Evolutionary conservation across 1,284 basidiomycete species (phyloP), one percentile per base, ranked within the genome.

Genomic region (Ceratobasidium sp.): DNA sequence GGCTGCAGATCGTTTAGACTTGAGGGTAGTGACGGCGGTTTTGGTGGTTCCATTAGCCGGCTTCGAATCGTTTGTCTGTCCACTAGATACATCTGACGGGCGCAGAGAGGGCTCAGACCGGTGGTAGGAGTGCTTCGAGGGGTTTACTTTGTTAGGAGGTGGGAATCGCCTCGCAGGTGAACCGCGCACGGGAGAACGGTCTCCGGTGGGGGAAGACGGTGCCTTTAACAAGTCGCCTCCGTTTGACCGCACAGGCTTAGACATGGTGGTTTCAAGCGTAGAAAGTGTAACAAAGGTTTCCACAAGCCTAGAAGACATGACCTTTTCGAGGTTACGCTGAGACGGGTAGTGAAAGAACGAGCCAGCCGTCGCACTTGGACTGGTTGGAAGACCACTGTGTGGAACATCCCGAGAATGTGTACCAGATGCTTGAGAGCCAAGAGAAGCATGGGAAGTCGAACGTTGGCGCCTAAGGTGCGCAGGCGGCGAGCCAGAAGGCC

Each of bases 301-400:
- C n/a, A 94, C 89, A 34, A 95, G 85, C 61, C 93, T 89, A n/a
- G 91, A 90, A 62, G 85, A 84, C 6, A 95, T 86, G 9, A 93
- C 87, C 79, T 88, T 90, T 84, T 93, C 91, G 52, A 95, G 84
- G 4, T 86, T 87, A 56, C 84, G 84, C 81, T 94, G 92, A 15
- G 92, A 92, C 9, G 57, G 76, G 15, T 81, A 19, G 84, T 81
- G 1, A 37, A 82, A 70, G 44, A 81, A 78, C 64, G 81, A 70
- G 34, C 79, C 54, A 61, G 78, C 46, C 29, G 46, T 77, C 32
- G 67, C 61, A 15, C 79, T 51, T 51, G 59, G 75, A 78, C 68
- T 67, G 29, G 44, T 68, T 19, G 68, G 54, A 19, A 51, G 46
- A 34, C 37, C 68, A 52, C 25, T 51, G 25, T 68, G 46, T 51